Evolutionary conservation across 805 yeast genomes (phyloP), one percentile per base, ranked within the genome.

Genomic region (Blastobotrys americana): DNA sequence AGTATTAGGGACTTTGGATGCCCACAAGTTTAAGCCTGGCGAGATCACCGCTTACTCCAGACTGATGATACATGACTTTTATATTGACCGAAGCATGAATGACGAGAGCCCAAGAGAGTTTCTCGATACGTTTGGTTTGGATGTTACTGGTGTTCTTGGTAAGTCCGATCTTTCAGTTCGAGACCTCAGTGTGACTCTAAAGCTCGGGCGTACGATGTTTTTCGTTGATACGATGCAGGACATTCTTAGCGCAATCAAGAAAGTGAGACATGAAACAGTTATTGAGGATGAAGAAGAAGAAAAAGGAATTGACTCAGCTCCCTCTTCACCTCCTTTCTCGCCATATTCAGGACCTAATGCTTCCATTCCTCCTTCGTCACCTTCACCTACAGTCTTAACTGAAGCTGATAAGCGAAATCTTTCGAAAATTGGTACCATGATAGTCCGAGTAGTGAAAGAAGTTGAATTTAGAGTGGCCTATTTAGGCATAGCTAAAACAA

Each of bases 1-100:
- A 21, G 64, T 64, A 47, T 56, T 58, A 10, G 69, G 68, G 3
- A 64, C 68, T 3, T 54, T 64, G 15, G 67, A 64, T 41, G 52
- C 50, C 46, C 55, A 55, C 48, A 43, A 50, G 42, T 46, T 54
- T 37, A 49, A 52, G 25, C 48, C 51, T 5, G 54, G 52, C 28
- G 68, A 64, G 42, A 48, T 58, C 22, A 61, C 63, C 4, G 55
- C 63, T 3, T 48, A 48, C 18, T 47, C 55, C 34, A 51, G 53
- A 39, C 40, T 64, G 22, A 33, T 42, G 25, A 37, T 63, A 4
- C 37, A 47, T 22, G 67, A 64, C 42, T 51, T 62, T 15, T 61
- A 56, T 39, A 45, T 59, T n/a, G 46, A 50, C 5, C 46, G 53
- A 6, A 55, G 50, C 36, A 60, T 55, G 27, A 60, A 62, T 44